Evolutionary conservation across 768 basidiomycete genomes (phyloP).

Genomic region (Termitomyces sp.): DNA sequence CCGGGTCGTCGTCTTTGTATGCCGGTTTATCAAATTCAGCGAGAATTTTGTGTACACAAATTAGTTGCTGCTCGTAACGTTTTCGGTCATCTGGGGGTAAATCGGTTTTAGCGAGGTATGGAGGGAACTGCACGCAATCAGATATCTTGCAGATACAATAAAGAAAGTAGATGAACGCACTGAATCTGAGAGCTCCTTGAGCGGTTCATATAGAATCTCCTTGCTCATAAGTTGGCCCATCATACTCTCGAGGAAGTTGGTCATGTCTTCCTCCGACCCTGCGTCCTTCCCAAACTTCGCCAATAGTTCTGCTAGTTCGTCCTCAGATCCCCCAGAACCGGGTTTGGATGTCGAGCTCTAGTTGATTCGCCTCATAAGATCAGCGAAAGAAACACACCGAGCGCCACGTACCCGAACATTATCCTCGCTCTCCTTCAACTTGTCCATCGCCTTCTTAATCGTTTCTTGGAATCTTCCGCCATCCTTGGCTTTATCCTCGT

Average conservation of each 20-base stretch:
- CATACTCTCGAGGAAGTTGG: slow-evolving; percentile 72
- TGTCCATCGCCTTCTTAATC: slow-evolving; percentile 70
- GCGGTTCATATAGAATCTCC: slow-evolving; percentile 79
- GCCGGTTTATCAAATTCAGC: slow-evolving; percentile 57
- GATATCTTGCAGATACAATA: background rate
- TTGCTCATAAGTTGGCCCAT: slow-evolving; percentile 80
- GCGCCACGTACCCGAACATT: slow-evolving; percentile 40
- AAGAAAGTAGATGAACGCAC: slow-evolving; percentile 28
- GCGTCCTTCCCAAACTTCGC: slow-evolving; percentile 32
- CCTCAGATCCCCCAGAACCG: slow-evolving; percentile 21
- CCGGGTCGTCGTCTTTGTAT: slow-evolving; percentile 53
- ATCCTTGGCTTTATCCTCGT: background rate
- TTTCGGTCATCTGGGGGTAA: slow-evolving; percentile 47
- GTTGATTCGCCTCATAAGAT: background rate
- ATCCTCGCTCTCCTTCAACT: slow-evolving; percentile 62
- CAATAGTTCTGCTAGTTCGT: slow-evolving; percentile 49
- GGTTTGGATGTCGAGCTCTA: slow-evolving; percentile 7
- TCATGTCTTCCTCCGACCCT: slow-evolving; percentile 47
- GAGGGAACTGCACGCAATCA: slow-evolving; percentile 55
- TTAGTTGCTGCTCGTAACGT: slow-evolving; percentile 62
- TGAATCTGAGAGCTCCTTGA: slow-evolving; percentile 74
- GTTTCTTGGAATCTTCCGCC: slow-evolving; percentile 51
- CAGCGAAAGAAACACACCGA: background rate
- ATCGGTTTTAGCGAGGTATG: slow-evolving; percentile 61
- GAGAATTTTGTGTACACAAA: slow-evolving; percentile 53